Evolutionary conservation across 2,329 filamentous ascomycete genomes (phyloP).

Genomic region (Ilyonectria sp.): DNA sequence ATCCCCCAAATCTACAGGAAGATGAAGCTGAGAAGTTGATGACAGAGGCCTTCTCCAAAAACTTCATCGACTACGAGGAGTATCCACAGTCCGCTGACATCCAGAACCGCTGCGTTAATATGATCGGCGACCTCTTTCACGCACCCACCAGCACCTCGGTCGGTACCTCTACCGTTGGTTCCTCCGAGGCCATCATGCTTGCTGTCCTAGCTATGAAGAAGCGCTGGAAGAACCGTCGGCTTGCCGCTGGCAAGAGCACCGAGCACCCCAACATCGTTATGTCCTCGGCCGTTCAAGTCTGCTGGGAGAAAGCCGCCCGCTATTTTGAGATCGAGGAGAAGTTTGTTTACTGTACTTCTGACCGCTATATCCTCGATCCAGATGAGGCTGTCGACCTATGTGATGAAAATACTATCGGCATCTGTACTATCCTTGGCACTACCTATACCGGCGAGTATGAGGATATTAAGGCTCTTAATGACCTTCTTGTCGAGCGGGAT

Average conservation of each 20-base stretch:
- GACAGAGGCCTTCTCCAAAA: constrained; percentile 92
- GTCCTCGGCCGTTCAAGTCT: constrained; percentile 96
- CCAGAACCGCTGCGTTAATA: constrained; percentile 92
- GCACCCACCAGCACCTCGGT: constrained; percentile 80
- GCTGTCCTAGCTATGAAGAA: constrained; percentile 93
- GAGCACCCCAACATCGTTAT: constrained; percentile 94
- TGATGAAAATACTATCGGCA: constrained; percentile 86
- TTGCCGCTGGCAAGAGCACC: constrained; percentile 84
- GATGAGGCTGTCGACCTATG: constrained; percentile 72
- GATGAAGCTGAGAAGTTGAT: constrained; percentile 97
- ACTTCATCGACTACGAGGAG: constrained; percentile 94
- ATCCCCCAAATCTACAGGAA: constrained; percentile 69
- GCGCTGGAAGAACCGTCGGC: constrained; percentile 89
- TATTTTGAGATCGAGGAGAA: constrained; percentile 97
- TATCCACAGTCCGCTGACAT: constrained; percentile 87
- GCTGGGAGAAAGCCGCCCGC: constrained; percentile 93
- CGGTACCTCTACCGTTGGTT: constrained; percentile 90
- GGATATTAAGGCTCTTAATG: constrained; percentile 92
- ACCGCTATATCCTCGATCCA: constrained; percentile 76
- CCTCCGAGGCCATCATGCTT: constrained; percentile 90
- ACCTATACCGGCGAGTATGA: constrained; percentile 98
- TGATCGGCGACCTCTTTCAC: constrained; percentile 93
- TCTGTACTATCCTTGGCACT: constrained; percentile 90
- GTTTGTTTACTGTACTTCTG: constrained; percentile 75
- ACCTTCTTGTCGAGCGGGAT: constrained; percentile 81